A percentile compares a stretch with the other conserved stretches of the same genome.
These are phyloP conservation scores for Umbelopsis vinacea DNA, from an alignment of 192 early-diverging fungal species.

Conservation along the genomic window DNA sequence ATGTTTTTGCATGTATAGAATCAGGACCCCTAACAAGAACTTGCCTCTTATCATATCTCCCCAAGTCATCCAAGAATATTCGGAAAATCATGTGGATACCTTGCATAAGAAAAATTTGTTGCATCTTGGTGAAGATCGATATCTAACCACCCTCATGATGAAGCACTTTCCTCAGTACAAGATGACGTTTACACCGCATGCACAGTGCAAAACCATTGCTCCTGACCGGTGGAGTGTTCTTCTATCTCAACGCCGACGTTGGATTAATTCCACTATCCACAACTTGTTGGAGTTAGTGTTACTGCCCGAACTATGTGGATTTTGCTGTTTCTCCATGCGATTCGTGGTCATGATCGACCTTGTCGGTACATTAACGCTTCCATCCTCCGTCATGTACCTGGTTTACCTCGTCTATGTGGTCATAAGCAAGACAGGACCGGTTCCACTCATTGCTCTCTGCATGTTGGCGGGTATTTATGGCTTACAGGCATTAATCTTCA, in stretches of 20 bases:
- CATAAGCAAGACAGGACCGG: constrained; percentile 58
- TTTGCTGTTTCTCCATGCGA: constrained; percentile 96
- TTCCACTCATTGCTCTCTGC: constrained; percentile 84
- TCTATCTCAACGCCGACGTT: constrained; percentile 96
- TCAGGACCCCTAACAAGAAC: constrained; percentile 87
- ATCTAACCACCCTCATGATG: constrained; percentile 89
- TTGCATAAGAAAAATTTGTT: constrained; percentile 99
- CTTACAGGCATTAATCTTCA: constrained; percentile 87
- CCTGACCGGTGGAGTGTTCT: constrained; percentile 94
- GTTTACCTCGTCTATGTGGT: constrained; percentile 79
- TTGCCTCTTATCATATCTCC: constrained; percentile 89
- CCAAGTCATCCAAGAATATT: constrained; percentile 90
- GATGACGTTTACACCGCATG: constrained; percentile 91
- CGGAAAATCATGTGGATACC: constrained; percentile 93
- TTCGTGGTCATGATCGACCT: constrained; percentile 96
- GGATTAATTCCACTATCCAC: constrained; percentile 99
- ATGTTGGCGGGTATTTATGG: constrained; percentile 90
- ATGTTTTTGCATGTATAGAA: constrained; percentile 99
- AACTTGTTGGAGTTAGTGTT: constrained; percentile 94
- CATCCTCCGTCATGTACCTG: constrained; percentile 87
- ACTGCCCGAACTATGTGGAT: constrained; percentile 94
- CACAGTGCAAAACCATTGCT: constrained; percentile 90
- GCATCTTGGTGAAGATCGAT: constrained; percentile 99
- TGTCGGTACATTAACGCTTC: constrained; percentile 91
- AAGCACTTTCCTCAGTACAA: constrained; percentile 98